These are phyloP conservation scores for Fibroporia radiculosa DNA, from an alignment of 768 basidiomycete species.

Conservation along the genomic window DNA sequence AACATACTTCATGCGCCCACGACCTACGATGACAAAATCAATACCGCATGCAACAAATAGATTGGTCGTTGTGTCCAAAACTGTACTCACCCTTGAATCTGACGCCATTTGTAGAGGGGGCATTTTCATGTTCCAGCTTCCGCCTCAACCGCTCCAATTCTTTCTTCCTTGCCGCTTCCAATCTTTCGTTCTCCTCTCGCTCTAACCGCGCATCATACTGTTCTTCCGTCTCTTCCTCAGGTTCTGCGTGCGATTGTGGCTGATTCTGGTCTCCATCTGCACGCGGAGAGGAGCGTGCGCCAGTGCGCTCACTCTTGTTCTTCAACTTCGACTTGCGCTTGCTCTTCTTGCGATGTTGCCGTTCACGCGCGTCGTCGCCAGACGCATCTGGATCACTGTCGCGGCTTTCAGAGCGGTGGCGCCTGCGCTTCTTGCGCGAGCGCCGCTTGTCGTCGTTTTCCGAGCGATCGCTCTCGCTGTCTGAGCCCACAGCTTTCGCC, in stretches of 20 bases:
- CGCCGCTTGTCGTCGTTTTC: constrained; percentile 13
- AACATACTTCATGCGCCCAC: constrained; percentile 61
- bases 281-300: neutral
- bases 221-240: constrained; percentile 53
- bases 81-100: constrained; percentile 52
- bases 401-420: neutral
- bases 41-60: neutral
- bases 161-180: constrained; percentile 36
- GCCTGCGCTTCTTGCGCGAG: constrained; percentile 9
- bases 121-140: constrained; percentile 26
- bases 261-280: constrained; percentile 4
- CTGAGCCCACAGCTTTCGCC: no score
- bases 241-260: constrained; percentile 19
- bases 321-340: neutral
- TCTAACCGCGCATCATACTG: constrained; percentile 66
- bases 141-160: constrained; percentile 44
- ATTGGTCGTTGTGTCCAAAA: neutral
- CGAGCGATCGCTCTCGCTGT: constrained; percentile 3
- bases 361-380: constrained; percentile 15
- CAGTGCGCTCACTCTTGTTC: constrained; percentile 6
- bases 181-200: constrained; percentile 54
- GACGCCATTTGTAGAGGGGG: constrained; percentile 31
- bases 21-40: constrained; percentile 31
- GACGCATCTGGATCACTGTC: constrained; percentile 2
- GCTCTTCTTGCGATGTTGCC: constrained; percentile 21